phyloP scores from a whole-genome alignment of 352 stramenopile species.

The Pythium phragmitis region DNA sequence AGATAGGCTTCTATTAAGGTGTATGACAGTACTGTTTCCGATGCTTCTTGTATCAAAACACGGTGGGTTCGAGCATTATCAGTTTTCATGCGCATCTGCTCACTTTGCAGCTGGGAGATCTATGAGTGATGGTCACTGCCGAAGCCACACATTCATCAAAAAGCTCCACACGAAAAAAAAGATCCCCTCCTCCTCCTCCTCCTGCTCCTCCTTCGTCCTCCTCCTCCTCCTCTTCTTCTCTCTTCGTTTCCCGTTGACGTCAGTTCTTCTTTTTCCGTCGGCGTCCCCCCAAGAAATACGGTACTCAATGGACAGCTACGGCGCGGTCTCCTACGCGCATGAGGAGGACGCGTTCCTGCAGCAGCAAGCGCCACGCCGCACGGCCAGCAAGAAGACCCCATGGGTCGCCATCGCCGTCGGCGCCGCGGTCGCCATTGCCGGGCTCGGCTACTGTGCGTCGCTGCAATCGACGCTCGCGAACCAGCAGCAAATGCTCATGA shows the following conservation, averaged over 20 bases:
- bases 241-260: neutral
- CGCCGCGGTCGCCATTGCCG: conserved; percentile 32
- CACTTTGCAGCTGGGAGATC: neutral
- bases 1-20: neutral
- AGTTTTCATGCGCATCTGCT: neutral
- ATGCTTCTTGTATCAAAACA: too few relatives aligned
- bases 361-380: neutral
- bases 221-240: neutral
- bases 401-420: conserved; percentile 40
- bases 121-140: neutral
- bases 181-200: neutral
- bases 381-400: conserved; percentile 4
- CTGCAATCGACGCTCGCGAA: conserved; percentile 37
- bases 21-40: too few relatives aligned
- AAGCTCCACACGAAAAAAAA: neutral
- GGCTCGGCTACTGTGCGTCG: conserved; percentile 36
- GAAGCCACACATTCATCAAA: neutral
- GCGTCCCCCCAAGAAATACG: neutral
- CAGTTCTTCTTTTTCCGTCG: conserved; percentile 4
- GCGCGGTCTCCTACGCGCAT: conserved; percentile 9
- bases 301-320: conserved; percentile 11
- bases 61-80: too few relatives aligned
- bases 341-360: conserved; percentile 21
- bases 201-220: too few relatives aligned
- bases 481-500: conserved; percentile 23